These are phyloP conservation scores for Pugionium dolabratum DNA, from an alignment of 345 rosid genomes.

Conservation along the genomic window DNA sequence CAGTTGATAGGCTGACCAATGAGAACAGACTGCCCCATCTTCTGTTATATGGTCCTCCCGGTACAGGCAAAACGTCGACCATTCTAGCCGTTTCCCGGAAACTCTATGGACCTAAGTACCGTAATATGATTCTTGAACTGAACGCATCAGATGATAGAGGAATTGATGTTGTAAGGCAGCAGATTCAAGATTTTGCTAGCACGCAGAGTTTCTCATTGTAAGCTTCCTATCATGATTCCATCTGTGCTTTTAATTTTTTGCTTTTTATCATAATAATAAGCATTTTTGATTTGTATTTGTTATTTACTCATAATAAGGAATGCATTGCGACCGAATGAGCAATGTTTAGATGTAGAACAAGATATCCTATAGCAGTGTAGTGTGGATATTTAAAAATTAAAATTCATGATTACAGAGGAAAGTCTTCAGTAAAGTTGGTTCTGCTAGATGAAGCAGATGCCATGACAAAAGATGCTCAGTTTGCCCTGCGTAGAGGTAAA, in stretches of 20 bases:
- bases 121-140: slow-evolving; percentile 91
- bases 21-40: slow-evolving; percentile 96
- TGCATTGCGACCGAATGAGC: neutral
- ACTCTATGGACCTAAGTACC: slow-evolving; percentile 84
- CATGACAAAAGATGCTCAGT: slow-evolving; percentile 99
- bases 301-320: neutral
- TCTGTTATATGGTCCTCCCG: slow-evolving; percentile 92
- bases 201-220: slow-evolving; percentile 92
- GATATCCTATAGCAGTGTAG: neutral
- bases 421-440: slow-evolving; percentile 79
- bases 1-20: slow-evolving; percentile 92
- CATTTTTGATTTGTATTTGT: neutral
- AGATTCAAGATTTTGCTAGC: slow-evolving; percentile 97
- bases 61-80: slow-evolving; percentile 98
- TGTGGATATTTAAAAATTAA: neutral
- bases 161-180: slow-evolving; percentile 89
- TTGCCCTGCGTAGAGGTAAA: slow-evolving; percentile 92
- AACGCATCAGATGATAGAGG: slow-evolving; percentile 98
- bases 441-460: slow-evolving; percentile 97
- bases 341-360: slow-evolving; percentile 3
- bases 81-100: slow-evolving; percentile 95
- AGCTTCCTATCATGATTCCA: slow-evolving; percentile 40
- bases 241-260: neutral
- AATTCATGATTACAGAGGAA: slow-evolving; percentile 48
- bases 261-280: neutral